Evolutionary conservation across 768 basidiomycete species (phyloP).

Genomic region (Boletus sp.): DNA sequence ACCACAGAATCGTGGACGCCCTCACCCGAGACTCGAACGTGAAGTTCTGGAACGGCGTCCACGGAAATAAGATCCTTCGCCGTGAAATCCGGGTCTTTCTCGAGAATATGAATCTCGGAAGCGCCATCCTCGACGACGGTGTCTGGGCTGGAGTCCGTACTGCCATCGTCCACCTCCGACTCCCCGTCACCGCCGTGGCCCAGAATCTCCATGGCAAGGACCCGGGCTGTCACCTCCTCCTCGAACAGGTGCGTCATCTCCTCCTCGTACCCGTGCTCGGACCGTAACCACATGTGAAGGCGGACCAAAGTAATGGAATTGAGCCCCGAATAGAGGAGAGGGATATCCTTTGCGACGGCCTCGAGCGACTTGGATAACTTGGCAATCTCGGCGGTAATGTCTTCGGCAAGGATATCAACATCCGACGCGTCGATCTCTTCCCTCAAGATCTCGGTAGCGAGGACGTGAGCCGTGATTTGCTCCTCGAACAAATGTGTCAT

Average conservation of each 20-base stretch:
- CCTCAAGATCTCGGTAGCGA: slow-evolving; percentile 29
- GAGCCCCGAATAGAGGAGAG: slow-evolving; percentile 33
- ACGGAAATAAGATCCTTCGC: not conserved
- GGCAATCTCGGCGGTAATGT: slow-evolving; percentile 33
- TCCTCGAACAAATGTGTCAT: slow-evolving; percentile 31
- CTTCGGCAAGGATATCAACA: slow-evolving; percentile 22
- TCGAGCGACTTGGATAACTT: slow-evolving; percentile 27
- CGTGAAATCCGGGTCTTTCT: slow-evolving; percentile 3
- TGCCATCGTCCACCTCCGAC: not conserved
- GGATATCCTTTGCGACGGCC: slow-evolving; percentile 32
- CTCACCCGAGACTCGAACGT: not conserved
- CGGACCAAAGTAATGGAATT: slow-evolving; percentile 29
- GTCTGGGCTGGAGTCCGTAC: slow-evolving; percentile 5
- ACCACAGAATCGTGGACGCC: not conserved
- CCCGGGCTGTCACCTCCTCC: slow-evolving; percentile 28
- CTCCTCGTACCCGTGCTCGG: slow-evolving; percentile 30
- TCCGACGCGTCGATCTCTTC: slow-evolving; percentile 9
- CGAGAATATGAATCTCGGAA: slow-evolving; percentile 4
- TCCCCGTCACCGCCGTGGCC: not conserved
- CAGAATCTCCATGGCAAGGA: slow-evolving; percentile 31
- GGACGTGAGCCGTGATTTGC: slow-evolving; percentile 26
- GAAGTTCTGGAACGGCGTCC: not conserved
- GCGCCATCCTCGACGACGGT: slow-evolving; percentile 11
- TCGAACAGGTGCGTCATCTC: slow-evolving; percentile 32
- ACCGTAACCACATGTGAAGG: slow-evolving; percentile 33